Base-by-base conservation (phyloP, 2,329 filamentous ascomycete species). In the Sphaerulina vaccinii region DNA sequence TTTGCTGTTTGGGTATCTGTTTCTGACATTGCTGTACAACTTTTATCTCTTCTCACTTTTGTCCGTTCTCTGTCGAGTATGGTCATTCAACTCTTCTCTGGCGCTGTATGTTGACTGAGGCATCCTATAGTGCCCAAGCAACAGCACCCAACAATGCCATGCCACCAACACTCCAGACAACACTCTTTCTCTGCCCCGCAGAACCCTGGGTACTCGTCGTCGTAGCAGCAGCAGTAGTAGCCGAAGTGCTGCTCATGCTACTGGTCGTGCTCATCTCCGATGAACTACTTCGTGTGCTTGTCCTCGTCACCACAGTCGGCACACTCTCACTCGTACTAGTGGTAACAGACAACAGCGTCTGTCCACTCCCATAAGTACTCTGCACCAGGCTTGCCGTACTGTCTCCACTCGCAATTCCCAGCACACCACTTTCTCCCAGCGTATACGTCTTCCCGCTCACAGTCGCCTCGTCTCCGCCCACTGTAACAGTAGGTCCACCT, bases 331-430 rank as follows among this genome's bases (percentile, higher is more conserved):
- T 39, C 19, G 36, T 40, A 35, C 35, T 29, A 22, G 27, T 48
- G n/a, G 45, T 48, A 13, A 48, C 45, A n/a, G 23, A 15, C 23
- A 39, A 24, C 23, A 23, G 36, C 13, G 45, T 48, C n/a, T 48
- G 36, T 16, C 45, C 45, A 24, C 33, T 38, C 21, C 45, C 45
- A 19, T 48, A 48, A 5, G 45, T 48, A 35, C 45, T 48, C n/a
- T 36, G 36, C 16, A 23, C 19, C 18, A 48, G 11, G 18, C 22
- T 39, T 37, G 36, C 45, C 11, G 45, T 48, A 6, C n/a, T 38
- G 7, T 22, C 24, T 35, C 35, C 24, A 16, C 22, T 15, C 10
- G 40, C 15, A 11, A 48, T 39, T 27, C 43, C n/a, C 18, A 57
- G 24, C 15, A 13, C 27, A 5, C 54, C 54, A 18, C 22, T 15